phyloP scores from a whole-genome alignment of 129 eudicot genomes.

The Chrysanthemum lavandulifolium region DNA sequence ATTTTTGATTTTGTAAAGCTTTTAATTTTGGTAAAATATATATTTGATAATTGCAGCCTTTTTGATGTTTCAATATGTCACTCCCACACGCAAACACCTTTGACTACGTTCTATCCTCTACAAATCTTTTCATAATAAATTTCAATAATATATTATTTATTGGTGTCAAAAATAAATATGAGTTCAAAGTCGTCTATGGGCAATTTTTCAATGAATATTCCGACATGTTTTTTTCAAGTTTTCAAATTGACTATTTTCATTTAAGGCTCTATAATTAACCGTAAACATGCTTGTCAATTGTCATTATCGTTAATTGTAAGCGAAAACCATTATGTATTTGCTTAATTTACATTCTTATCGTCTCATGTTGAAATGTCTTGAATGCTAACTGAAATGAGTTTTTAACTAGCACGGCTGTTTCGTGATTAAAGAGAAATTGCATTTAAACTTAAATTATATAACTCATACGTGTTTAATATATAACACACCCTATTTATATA shows the following conservation, averaged over 20 bases:
- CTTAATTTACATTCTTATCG: too few species aligned
- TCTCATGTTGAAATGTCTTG: too few species aligned
- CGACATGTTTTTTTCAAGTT: not conserved
- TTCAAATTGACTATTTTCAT: not conserved
- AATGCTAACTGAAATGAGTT: too few species aligned
- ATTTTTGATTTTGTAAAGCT: too few species aligned
- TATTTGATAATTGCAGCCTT: slow-evolving; percentile 16
- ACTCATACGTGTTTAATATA: too few species aligned
- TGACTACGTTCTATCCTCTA: slow-evolving; percentile 7
- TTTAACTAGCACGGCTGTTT: too few species aligned
- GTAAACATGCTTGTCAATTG: not conserved
- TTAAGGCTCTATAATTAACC: not conserved
- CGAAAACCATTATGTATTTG: too few species aligned
- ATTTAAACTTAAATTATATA: too few species aligned
- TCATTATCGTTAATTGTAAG: too few species aligned
- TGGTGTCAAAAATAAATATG: not conserved
- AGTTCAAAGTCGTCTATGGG: not conserved
- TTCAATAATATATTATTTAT: not conserved
- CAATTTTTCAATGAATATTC: not conserved
- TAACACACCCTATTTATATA: too few species aligned
- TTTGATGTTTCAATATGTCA: slow-evolving; percentile 21
- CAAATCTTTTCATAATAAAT: not conserved
- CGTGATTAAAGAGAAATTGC: too few species aligned
- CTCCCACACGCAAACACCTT: slow-evolving; percentile 30
- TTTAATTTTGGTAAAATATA: too few species aligned